Evolutionary conservation across 176 grass and related monocot species (phyloP).

Genomic region (Pharus latifolius): DNA sequence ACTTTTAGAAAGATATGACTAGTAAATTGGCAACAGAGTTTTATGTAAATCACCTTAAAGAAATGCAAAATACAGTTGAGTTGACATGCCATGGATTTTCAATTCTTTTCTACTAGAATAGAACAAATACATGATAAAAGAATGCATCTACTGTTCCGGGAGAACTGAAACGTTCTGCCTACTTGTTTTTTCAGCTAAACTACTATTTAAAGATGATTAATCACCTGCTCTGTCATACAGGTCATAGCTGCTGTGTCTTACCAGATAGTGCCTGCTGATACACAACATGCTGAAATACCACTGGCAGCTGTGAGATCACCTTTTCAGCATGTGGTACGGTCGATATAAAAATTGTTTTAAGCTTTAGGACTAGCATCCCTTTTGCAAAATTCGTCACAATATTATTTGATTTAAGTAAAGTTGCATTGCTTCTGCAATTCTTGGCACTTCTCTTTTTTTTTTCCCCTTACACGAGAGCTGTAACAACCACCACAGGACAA

Average conservation of each 20-base stretch:
- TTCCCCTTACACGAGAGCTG: neutral
- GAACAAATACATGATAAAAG: neutral
- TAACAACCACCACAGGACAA: neutral
- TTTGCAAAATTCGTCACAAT: neutral
- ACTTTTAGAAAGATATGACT: neutral
- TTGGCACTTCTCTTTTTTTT: neutral
- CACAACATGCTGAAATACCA: slow-evolving; percentile 87
- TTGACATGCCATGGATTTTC: neutral
- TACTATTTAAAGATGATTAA: slow-evolving; percentile 4
- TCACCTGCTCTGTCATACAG: too few relatives aligned
- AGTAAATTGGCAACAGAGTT: neutral
- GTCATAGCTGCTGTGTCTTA: slow-evolving; percentile 72
- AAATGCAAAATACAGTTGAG: slow-evolving; percentile 5
- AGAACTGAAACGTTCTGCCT: neutral
- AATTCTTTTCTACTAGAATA: neutral
- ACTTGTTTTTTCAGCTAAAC: neutral
- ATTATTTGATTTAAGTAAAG: neutral
- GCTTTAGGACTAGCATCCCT: neutral
- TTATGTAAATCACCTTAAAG: neutral
- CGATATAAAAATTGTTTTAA: neutral
- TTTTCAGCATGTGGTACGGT: slow-evolving; percentile 50
- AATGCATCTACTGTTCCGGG: neutral
- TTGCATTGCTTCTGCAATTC: neutral
- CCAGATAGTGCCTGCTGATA: slow-evolving; percentile 78
- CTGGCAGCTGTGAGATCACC: slow-evolving; percentile 56